A percentile compares a stretch with the other conserved stretches of the same genome.
phyloP scores from a whole-genome alignment of 441 rosid species.

The Corymbia citriodora region DNA sequence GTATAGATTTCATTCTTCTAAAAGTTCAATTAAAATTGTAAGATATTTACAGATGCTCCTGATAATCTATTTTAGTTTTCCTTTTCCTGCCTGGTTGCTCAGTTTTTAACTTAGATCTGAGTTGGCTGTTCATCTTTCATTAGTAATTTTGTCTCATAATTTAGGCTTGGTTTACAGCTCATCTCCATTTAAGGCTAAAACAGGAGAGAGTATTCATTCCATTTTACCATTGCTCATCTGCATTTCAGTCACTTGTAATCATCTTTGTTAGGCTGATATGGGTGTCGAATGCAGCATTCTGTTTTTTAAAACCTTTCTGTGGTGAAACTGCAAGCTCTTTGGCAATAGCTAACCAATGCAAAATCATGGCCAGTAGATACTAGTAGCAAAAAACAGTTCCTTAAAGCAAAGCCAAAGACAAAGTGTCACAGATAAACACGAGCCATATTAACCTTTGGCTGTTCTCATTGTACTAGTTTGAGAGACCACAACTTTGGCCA shows the following conservation, averaged over 20 bases:
- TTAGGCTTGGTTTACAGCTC: not conserved
- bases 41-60: not conserved
- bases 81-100: not conserved
- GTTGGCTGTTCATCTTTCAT: not conserved
- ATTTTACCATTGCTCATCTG: not conserved
- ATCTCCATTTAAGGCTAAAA: not conserved
- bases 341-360: not conserved
- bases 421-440: not conserved
- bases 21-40: not conserved
- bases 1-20: conserved; percentile 11
- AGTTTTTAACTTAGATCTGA: not conserved
- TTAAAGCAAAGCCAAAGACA: not conserved
- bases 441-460: not conserved
- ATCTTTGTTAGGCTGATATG: not conserved
- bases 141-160: not conserved
- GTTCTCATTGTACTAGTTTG: not conserved
- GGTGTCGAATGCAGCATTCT: not conserved
- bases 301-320: not conserved
- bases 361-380: not conserved
- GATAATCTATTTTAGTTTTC: not conserved
- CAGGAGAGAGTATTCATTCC: not conserved
- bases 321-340: not conserved
- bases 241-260: not conserved
- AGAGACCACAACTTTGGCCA: not conserved
- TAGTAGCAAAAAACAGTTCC: not conserved